phyloP scores from a whole-genome alignment of 2,329 filamentous ascomycete genomes.

The Lachnellula suecica region DNA sequence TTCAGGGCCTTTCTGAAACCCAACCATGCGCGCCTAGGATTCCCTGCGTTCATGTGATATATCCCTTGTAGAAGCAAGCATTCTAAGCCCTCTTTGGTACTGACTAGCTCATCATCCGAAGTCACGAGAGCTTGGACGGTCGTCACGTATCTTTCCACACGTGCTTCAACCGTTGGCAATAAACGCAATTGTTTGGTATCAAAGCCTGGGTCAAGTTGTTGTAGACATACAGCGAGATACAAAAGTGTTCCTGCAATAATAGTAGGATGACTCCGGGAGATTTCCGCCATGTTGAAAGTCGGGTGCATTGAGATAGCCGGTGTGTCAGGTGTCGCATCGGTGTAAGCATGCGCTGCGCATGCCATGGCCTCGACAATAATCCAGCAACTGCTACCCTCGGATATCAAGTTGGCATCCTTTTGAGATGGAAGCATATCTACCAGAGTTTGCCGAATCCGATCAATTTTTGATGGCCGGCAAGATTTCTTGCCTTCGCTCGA shows the following conservation, averaged over 20 bases:
- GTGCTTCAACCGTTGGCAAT: slow-evolving; percentile 17
- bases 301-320: slow-evolving; percentile 1
- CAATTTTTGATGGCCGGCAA: slow-evolving; percentile 23
- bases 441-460: slow-evolving; percentile 28
- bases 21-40: slow-evolving; percentile 50
- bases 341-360: slow-evolving; percentile 5
- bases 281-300: slow-evolving; percentile 22
- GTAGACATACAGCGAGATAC: slow-evolving; percentile 29
- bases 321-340: slow-evolving; percentile 1
- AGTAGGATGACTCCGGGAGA: slow-evolving; percentile 24
- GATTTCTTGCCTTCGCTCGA: slow-evolving; percentile 11
- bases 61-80: slow-evolving; percentile 49
- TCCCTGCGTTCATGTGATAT: slow-evolving; percentile 46
- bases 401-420: slow-evolving; percentile 26
- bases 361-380: slow-evolving; percentile 26
- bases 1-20: slow-evolving; percentile 46
- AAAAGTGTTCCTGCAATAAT: slow-evolving; percentile 28
- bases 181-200: slow-evolving; percentile 23
- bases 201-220: slow-evolving; percentile 27
- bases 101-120: slow-evolving; percentile 36
- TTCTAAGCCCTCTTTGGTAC: slow-evolving; percentile 50
- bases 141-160: slow-evolving; percentile 28
- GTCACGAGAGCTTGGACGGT: slow-evolving; percentile 24
- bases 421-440: slow-evolving; percentile 30
- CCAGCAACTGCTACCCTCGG: slow-evolving; percentile 23